Percentiles rank a stretch among this genome's conserved stretches.
Evolutionary conservation across 2,329 filamentous ascomycete genomes (phyloP).

Genomic region (Graphilbum fragrans): DNA sequence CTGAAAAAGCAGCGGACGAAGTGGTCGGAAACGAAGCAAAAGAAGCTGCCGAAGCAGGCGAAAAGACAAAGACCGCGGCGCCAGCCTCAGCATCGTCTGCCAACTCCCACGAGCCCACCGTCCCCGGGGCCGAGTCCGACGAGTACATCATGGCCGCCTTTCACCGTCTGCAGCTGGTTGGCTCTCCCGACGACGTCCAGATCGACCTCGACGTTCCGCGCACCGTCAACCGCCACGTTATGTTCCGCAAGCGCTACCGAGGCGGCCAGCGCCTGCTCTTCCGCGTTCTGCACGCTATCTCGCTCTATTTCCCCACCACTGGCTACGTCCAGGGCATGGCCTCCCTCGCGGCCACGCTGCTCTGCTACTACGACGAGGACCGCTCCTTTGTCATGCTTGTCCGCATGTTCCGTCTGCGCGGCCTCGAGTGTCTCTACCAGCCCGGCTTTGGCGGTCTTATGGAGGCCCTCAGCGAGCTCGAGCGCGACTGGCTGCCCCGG

Average conservation of each 20-base stretch:
- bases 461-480: constrained; percentile 74
- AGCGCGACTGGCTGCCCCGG: constrained; percentile 66
- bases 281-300: constrained; percentile 81
- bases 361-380: constrained; percentile 97
- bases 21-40: neutral
- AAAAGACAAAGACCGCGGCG: too few relatives aligned
- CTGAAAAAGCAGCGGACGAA: constrained; percentile 16
- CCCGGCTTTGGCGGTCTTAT: constrained; percentile 79
- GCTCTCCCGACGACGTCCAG: constrained; percentile 84
- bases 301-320: constrained; percentile 78
- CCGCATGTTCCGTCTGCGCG: constrained; percentile 82
- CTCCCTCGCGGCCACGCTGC: constrained; percentile 75
- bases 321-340: constrained; percentile 99
- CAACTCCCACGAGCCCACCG: neutral
- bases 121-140: constrained; percentile 50
- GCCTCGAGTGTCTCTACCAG: constrained; percentile 73
- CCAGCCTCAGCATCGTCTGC: too few relatives aligned
- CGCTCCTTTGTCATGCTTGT: constrained; percentile 91
- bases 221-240: constrained; percentile 90
- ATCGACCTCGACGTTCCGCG: constrained; percentile 95
- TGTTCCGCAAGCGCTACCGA: constrained; percentile 87
- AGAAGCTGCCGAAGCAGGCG: neutral
- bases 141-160: constrained; percentile 60
- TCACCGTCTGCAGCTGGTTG: constrained; percentile 57
- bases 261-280: constrained; percentile 89